phyloP scores from a whole-genome alignment of 2,329 filamentous ascomycete species.

The Penicillium sp. region DNA sequence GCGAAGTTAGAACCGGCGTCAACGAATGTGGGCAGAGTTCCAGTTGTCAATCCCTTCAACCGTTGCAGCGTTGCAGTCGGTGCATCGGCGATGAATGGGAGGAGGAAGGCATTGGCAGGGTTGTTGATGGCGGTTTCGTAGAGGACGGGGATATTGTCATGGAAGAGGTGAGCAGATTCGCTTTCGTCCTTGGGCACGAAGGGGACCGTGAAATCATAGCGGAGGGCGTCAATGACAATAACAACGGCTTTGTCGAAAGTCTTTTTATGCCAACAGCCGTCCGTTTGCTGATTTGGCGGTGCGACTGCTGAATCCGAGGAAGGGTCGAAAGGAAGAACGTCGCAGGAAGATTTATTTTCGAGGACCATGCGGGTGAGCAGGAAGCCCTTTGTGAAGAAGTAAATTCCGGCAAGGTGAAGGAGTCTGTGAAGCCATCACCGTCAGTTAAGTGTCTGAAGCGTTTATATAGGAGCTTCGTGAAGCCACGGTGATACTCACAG shows the following conservation, averaged over 20 bases:
- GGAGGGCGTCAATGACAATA: conserved; percentile 87
- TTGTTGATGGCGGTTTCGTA: conserved; percentile 77
- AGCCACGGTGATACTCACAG: too few relatives aligned
- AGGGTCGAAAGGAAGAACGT: conserved; percentile 66
- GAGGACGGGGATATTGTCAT: conserved; percentile 84
- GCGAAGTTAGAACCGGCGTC: conserved; percentile 95
- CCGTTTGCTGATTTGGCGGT: conserved; percentile 41
- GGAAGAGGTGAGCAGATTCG: conserved; percentile 67
- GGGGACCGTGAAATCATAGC: conserved; percentile 95
- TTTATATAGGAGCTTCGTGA: too few relatives aligned
- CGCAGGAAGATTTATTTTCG: conserved; percentile 74
- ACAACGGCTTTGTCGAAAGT: conserved; percentile 90
- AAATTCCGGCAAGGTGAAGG: conserved; percentile 80
- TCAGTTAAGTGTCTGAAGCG: not conserved
- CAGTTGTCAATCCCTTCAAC: conserved; percentile 91
- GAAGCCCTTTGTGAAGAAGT: conserved; percentile 93
- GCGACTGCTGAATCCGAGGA: conserved; percentile 23
- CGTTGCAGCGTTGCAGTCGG: conserved; percentile 92
- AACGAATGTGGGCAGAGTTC: conserved; percentile 91
- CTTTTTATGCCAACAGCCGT: conserved; percentile 95
- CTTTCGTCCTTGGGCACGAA: conserved; percentile 55
- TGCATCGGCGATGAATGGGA: conserved; percentile 95
- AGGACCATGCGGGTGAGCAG: conserved; percentile 83
- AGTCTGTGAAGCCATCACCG: conserved; percentile 46
- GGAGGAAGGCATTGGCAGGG: conserved; percentile 82